Evolutionary conservation across 805 yeast species (phyloP).

Genomic region (Yarrowia sp.): DNA sequence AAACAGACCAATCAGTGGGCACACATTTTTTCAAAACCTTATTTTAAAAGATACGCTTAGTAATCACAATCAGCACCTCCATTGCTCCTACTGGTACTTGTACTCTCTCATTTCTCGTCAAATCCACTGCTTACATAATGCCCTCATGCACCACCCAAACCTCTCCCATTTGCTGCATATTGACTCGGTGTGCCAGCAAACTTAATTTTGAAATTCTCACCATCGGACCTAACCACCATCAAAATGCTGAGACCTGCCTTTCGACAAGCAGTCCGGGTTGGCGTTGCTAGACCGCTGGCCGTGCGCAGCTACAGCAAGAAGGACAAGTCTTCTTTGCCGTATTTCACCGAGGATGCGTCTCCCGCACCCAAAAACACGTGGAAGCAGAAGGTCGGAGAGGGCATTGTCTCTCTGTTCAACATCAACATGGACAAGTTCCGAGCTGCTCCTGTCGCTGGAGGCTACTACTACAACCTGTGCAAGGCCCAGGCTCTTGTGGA

Average conservation of each 20-base stretch:
- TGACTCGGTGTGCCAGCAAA: neutral
- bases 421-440: constrained; percentile 90
- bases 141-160: too few relatives aligned
- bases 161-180: constrained; percentile 8
- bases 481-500: constrained; percentile 53
- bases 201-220: constrained; percentile 17
- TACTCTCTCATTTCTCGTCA: neutral
- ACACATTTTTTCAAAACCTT: too few relatives aligned
- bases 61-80: neutral
- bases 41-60: too few relatives aligned
- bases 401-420: constrained; percentile 47
- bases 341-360: constrained; percentile 8
- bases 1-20: too few relatives aligned
- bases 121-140: neutral
- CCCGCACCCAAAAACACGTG: constrained; percentile 29
- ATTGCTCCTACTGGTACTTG: too few relatives aligned
- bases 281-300: neutral
- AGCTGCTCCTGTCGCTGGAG: constrained; percentile 93
- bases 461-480: constrained; percentile 80
- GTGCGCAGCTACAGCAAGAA: constrained; percentile 1
- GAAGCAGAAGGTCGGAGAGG: constrained; percentile 39
- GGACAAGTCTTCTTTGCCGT: constrained; percentile 3
- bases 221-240: neutral
- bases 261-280: constrained; percentile 12
- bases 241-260: constrained; percentile 17